Evolutionary conservation across 1,284 basidiomycete genomes (phyloP).

Genomic region (Boletus semigastroideus): DNA sequence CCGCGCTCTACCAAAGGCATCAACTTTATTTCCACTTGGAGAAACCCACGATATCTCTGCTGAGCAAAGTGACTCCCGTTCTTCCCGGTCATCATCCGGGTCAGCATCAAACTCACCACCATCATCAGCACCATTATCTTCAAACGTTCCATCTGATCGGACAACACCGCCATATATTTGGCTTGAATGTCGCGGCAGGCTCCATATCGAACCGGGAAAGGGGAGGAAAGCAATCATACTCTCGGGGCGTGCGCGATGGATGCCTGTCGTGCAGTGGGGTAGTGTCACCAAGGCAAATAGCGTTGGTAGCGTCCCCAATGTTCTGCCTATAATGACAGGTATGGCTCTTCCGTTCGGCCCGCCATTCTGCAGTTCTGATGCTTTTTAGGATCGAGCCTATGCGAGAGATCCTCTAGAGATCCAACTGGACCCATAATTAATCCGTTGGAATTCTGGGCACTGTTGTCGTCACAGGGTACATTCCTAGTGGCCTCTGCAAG

Average conservation of each 20-base stretch:
- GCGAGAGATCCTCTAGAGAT: constrained; percentile 6
- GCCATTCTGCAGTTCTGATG: background rate
- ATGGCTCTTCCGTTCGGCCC: background rate
- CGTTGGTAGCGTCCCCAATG: constrained; percentile 24
- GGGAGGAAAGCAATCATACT: constrained; percentile 88
- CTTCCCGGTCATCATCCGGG: background rate
- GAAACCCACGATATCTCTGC: background rate
- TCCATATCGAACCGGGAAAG: constrained; percentile 88
- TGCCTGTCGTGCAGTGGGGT: constrained; percentile 66
- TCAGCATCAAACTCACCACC: constrained; percentile 4
- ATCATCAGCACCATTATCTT: constrained; percentile 1
- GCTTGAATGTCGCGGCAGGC: constrained; percentile 82
- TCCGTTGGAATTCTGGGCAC: constrained; percentile 57
- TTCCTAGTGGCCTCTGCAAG: constrained; percentile 53
- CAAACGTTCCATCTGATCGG: background rate
- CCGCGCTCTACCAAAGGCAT: constrained; percentile 61
- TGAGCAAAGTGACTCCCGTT: background rate
- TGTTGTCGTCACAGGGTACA: constrained; percentile 49
- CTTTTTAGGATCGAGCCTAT: constrained; percentile 8
- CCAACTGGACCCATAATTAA: constrained; percentile 3
- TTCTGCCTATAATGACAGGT: constrained; percentile 16
- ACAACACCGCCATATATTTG: constrained; percentile 66
- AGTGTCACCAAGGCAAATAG: constrained; percentile 51
- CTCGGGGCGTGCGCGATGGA: constrained; percentile 68
- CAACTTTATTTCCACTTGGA: background rate